Percentiles rank a stretch among this genome's conserved stretches.
These are phyloP conservation scores for Ramularia endophylla DNA, from an alignment of 2,329 filamentous ascomycete genomes.

Conservation along the genomic window DNA sequence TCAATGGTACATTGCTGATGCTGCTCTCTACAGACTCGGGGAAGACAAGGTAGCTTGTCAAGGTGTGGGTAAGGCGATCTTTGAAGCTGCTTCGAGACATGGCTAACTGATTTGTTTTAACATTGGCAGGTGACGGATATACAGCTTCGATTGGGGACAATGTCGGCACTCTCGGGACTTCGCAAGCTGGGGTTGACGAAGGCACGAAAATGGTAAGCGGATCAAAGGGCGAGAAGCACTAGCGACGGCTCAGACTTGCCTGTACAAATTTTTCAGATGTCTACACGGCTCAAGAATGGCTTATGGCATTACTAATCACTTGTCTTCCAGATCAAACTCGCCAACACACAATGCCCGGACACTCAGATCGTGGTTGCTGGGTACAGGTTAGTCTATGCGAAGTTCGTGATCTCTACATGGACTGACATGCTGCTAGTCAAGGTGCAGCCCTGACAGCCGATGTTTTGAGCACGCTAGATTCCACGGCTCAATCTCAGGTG, in stretches of 20 bases:
- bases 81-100: no score
- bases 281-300: no score
- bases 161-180: conserved; percentile 4
- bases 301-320: no score
- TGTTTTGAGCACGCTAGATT: conserved; percentile 27
- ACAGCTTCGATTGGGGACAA: conserved; percentile 7
- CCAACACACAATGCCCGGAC: conserved; percentile 12
- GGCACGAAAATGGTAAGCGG: conserved; percentile 5
- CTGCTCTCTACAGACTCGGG: not conserved
- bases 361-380: conserved; percentile 10
- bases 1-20: no score
- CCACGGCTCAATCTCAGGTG: conserved; percentile 12
- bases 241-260: no score
- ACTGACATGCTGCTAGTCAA: conserved; percentile 25
- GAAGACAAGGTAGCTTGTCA: conserved; percentile 7
- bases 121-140: no score
- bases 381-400: conserved; percentile 3
- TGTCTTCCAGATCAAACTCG: conserved; percentile 4
- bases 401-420: no score
- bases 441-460: conserved; percentile 35
- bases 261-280: no score
- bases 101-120: no score
- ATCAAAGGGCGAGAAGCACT: no score
- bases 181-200: conserved; percentile 8
- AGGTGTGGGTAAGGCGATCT: conserved; percentile 3